Conservation (phyloP, 768 basidiomycete genomes). For the Russula sp. region DNA sequence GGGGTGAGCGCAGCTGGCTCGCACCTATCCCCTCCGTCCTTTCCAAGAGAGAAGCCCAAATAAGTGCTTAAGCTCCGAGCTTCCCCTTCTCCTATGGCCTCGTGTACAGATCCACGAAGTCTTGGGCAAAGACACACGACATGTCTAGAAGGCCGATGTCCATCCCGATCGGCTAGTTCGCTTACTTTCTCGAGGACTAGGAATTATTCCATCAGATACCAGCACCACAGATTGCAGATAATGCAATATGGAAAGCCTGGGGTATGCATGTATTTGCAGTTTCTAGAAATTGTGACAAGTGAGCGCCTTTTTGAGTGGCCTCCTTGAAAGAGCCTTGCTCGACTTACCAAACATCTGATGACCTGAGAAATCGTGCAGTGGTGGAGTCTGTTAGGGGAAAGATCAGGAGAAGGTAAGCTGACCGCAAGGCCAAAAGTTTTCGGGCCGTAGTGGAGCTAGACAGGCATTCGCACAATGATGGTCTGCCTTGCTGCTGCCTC, state of each 20-base stretch:
- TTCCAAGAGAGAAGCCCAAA: neutral
- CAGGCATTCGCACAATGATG: neutral
- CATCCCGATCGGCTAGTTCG: neutral
- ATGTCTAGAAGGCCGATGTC: neutral
- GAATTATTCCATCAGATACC: neutral
- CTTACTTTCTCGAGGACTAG: neutral
- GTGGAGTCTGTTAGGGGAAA: neutral
- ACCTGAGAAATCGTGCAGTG: neutral
- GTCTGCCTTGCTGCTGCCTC: conserved; percentile 9
- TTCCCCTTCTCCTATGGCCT: neutral
- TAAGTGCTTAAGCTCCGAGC: neutral
- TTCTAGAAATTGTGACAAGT: neutral
- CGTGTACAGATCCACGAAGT: neutral
- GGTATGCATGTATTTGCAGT: neutral
- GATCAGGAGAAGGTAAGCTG: neutral
- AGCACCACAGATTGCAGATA: neutral
- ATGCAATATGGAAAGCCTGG: neutral
- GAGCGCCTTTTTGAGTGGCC: neutral
- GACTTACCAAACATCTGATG: neutral
- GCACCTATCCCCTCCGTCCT: too few relatives aligned
- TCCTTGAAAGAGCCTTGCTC: neutral
- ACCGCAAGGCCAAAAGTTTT: neutral
- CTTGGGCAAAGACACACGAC: neutral
- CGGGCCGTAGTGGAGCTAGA: conserved; percentile 6
- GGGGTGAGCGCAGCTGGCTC: neutral